Percentiles rank a stretch among this genome's conserved stretches.
phyloP scores from a whole-genome alignment of 2,329 filamentous ascomycete species.

The Blastomyces emzantsi region DNA sequence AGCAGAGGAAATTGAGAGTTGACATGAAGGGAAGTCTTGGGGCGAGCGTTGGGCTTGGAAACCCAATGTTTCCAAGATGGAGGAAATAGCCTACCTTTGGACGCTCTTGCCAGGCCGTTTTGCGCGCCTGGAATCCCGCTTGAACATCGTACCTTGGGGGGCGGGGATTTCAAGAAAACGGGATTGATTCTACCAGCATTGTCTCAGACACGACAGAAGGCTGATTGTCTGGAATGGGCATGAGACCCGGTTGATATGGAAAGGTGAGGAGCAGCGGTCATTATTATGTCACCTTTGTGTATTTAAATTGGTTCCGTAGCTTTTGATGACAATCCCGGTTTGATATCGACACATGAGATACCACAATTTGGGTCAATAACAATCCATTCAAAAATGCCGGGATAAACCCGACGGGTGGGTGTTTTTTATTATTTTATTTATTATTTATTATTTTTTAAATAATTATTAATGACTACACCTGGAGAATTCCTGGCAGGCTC shows the following conservation, averaged over 20 bases:
- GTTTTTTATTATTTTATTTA: not conserved
- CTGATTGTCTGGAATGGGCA: not conserved
- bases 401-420: not conserved
- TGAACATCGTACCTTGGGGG: not conserved
- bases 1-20: not conserved
- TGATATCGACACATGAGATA: not conserved
- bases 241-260: not conserved
- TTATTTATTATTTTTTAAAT: not conserved
- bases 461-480: not conserved
- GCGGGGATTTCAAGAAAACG: too few relatives aligned
- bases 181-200: not conserved
- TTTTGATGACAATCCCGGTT: not conserved
- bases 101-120: not conserved
- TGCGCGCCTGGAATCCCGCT: not conserved
- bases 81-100: too few relatives aligned
- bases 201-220: not conserved
- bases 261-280: not conserved
- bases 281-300: not conserved
- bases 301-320: not conserved
- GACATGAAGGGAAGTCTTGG: not conserved
- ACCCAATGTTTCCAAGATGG: too few relatives aligned
- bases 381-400: not conserved
- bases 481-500: too few relatives aligned
- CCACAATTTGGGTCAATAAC: not conserved
- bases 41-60: too few relatives aligned